Percentiles rank a stretch among this genome's conserved stretches.
These are phyloP conservation scores for Globisporangium parvum DNA, from an alignment of 352 stramenopile species.

Conservation along the genomic window DNA sequence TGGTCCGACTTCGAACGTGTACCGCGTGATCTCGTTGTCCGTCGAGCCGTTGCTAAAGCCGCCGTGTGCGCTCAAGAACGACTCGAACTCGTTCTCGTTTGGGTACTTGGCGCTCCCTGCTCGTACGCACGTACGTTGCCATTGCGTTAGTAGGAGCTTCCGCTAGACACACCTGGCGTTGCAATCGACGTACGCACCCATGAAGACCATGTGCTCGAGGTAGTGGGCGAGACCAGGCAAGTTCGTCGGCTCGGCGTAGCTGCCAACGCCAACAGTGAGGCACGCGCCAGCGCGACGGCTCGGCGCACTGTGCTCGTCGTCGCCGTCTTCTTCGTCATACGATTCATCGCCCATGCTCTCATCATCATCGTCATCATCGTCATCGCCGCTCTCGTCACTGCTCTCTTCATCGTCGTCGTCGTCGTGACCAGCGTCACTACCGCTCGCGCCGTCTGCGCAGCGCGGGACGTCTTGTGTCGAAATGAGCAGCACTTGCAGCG, in stretches of 20 bases:
- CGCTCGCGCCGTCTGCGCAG: constrained; percentile 15
- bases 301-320: constrained; percentile 21
- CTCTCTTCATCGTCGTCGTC: constrained; percentile 13
- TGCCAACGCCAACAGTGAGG: constrained; percentile 63
- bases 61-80: constrained; percentile 84
- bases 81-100: constrained; percentile 91
- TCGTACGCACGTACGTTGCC: not conserved
- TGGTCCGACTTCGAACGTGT: constrained; percentile 90
- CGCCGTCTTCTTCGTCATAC: constrained; percentile 25
- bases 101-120: constrained; percentile 86
- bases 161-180: not conserved
- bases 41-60: constrained; percentile 91
- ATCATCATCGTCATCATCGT: constrained; percentile 19
- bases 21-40: constrained; percentile 90
- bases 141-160: not conserved
- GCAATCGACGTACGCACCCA: constrained; percentile 45
- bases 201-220: constrained; percentile 96
- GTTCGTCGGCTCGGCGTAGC: constrained; percentile 62
- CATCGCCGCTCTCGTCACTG: constrained; percentile 1
- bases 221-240: constrained; percentile 87
- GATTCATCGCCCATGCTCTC: constrained; percentile 16
- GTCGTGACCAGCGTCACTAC: constrained; percentile 24
- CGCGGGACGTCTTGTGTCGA: constrained; percentile 41
- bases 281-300: constrained; percentile 50
- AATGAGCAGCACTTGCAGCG: constrained; percentile 73